Evolutionary conservation across 371 early-diverging fungal genomes (phyloP).

Genomic region (Cladochytrium tenue): DNA sequence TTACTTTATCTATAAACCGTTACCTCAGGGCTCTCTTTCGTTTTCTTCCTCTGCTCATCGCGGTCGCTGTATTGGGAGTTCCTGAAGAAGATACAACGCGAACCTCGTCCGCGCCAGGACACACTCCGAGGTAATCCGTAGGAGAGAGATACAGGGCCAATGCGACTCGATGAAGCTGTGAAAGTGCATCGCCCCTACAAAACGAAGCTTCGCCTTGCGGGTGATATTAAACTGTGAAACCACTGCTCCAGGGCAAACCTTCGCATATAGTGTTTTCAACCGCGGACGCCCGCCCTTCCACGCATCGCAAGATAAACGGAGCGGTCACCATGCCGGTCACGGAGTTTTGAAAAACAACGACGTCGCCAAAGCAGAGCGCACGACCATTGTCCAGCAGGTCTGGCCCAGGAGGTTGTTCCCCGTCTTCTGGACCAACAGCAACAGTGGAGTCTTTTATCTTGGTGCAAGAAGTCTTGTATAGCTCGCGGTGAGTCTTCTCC

Average conservation of each 20-base stretch:
- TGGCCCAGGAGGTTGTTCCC: background rate
- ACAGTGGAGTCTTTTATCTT: too few species aligned
- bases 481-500: background rate
- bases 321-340: constrained; percentile 26
- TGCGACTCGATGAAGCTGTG: constrained; percentile 88
- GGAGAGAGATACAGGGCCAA: constrained; percentile 69
- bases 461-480: background rate
- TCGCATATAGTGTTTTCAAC: background rate
- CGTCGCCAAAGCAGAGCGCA: constrained; percentile 42
- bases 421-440: too few species aligned
- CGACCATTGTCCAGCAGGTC: constrained; percentile 18
- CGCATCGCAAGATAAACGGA: constrained; percentile 58
- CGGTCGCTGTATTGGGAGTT: background rate
- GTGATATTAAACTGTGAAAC: background rate
- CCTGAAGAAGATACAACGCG: background rate
- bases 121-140: constrained; percentile 13
- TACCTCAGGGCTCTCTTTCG: background rate
- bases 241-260: background rate
- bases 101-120: too few species aligned
- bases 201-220: background rate
- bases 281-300: constrained; percentile 26
- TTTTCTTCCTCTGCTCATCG: background rate
- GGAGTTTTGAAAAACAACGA: constrained; percentile 27
- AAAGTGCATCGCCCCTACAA: constrained; percentile 73
- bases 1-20: background rate